A percentile compares a stretch with the other conserved stretches of the same genome.
phyloP scores from a whole-genome alignment of 805 yeast genomes.

The Wickerhamiella lipophila region DNA sequence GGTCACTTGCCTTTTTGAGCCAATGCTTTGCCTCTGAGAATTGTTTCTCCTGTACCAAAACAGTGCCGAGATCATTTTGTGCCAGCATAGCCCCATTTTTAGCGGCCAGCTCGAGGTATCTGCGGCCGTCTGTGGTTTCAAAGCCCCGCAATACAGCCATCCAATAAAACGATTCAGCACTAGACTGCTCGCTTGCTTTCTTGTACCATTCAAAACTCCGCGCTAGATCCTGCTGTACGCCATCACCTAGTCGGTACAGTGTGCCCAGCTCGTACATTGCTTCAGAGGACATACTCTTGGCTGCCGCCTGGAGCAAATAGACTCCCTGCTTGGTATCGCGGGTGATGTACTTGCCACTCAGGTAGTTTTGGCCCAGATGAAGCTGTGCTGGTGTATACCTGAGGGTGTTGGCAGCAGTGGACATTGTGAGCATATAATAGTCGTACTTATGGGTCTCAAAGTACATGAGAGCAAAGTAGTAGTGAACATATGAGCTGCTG shows the following conservation, averaged over 20 bases:
- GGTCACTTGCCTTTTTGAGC: constrained; percentile 1
- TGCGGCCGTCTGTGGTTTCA: background rate
- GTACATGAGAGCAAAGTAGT: constrained; percentile 1
- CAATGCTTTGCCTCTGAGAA: constrained; percentile 1
- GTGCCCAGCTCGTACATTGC: constrained; percentile 3
- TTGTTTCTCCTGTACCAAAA: background rate
- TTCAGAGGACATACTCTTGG: background rate
- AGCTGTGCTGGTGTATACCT: constrained; percentile 9
- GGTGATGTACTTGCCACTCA: background rate
- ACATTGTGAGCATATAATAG: background rate
- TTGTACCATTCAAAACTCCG: constrained; percentile 2
- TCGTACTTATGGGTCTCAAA: constrained; percentile 3
- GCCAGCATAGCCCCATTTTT: constrained; percentile 5
- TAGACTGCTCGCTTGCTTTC: background rate
- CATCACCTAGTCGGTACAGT: background rate
- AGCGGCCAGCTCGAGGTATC: constrained; percentile 2
- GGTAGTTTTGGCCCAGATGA: constrained; percentile 1
- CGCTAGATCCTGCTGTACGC: background rate
- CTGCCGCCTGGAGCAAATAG: background rate
- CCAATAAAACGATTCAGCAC: constrained; percentile 2
- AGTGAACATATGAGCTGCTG: background rate
- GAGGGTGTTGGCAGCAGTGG: constrained; percentile 2
- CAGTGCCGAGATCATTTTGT: constrained; percentile 9
- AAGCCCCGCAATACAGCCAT: constrained; percentile 1
- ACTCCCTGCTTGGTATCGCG: background rate